Conservation (phyloP, 257 asterid genomes). For the Lycium barbarum region DNA sequence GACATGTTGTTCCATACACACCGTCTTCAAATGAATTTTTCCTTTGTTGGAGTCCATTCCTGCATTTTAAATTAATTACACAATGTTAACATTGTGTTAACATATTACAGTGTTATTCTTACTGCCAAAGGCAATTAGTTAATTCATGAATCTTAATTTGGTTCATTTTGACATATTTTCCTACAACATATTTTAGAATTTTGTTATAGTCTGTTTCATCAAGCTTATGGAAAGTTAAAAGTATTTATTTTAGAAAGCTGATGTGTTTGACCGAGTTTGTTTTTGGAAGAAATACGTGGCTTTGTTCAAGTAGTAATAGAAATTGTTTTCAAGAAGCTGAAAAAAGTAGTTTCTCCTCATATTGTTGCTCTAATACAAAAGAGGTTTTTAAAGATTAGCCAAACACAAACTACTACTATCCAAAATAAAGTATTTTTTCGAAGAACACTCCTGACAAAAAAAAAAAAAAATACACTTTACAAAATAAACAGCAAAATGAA, state of each 20-base stretch:
- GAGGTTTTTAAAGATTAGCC: neutral
- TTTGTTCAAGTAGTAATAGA: neutral
- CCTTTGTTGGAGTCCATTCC: slow-evolving; percentile 74
- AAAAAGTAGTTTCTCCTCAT: neutral
- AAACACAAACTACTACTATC: neutral
- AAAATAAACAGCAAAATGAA: neutral
- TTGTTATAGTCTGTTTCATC: neutral
- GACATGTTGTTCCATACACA: slow-evolving; percentile 70
- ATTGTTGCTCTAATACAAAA: neutral
- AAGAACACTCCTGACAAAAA: no score
- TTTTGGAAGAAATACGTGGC: neutral
- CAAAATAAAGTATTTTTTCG: neutral
- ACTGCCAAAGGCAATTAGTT: neutral
- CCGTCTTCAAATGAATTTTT: slow-evolving; percentile 72
- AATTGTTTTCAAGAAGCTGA: neutral
- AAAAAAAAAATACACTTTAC: neutral
- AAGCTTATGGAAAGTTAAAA: neutral
- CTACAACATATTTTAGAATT: neutral
- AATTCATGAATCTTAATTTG: neutral
- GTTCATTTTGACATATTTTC: neutral
- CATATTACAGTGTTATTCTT: neutral
- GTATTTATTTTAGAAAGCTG: neutral
- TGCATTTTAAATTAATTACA: slow-evolving; percentile 28
- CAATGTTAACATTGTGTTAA: neutral
- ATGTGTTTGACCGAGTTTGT: neutral